Base-by-base conservation (phyloP, 345 rosid species). In the Lepidium africanum region DNA sequence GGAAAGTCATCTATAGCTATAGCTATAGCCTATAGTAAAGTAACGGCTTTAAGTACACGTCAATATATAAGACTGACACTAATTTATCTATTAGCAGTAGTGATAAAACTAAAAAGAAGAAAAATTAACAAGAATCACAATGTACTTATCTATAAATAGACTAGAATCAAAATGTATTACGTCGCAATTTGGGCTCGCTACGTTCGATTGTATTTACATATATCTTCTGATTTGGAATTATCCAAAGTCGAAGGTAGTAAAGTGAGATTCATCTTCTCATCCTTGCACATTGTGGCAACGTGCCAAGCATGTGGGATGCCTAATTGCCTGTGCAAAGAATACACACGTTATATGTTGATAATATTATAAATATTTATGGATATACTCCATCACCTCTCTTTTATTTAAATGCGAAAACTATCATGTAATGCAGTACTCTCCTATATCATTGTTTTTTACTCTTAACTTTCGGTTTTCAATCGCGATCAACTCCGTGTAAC, bases 221-320 rank as follows among this genome's bases (percentile, higher is more conserved):
- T 32, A 32, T 53, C 9, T 51, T 36, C 17, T 36, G 57, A 58
- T 47, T 9, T 40, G 19, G 16, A 60, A 19, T 51, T 36, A 71
- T 71, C 69, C 63, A 43, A 41, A 39, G 37, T 46, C 50, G 5
- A 41, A 63, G 36, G 37, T 55, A 63, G 37, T 47, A 38, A 72
- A 25, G 59, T 27, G 53, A 57, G 59, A 39, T 57, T 57, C 51
- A 65, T 57, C 71, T 33, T 72, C 71, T 43, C 53, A 14, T 13
- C 51, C 19, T 47, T 50, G 52, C 71, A 57, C 60, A 33, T 57
- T 57, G 76, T 40, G 13, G 45, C 71, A 57, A 63, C 63, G 65
- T 72, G 65, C 5, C 71, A 72, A 39, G 46, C 76, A 72, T 72
- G 76, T 72, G 76, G 10, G 38, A 33, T 62, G 69, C 43, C 30